Percentiles rank a stretch among this genome's conserved stretches.
phyloP scores from a whole-genome alignment of 257 asterid genomes.

The Salvia hispanica region DNA sequence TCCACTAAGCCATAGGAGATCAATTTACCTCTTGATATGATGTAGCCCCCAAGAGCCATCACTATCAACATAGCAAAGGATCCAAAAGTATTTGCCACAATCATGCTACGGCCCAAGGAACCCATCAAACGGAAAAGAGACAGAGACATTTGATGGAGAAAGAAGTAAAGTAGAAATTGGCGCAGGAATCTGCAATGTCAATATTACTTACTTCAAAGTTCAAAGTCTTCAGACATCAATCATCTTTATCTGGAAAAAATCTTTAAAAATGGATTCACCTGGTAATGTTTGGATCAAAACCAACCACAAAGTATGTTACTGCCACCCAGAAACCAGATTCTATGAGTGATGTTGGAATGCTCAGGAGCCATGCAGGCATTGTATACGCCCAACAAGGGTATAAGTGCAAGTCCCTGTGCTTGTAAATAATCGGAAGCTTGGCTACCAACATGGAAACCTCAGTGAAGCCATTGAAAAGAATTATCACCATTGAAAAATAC shows the following conservation, averaged over 20 bases:
- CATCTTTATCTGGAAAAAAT: slow-evolving; percentile 17
- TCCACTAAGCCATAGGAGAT: slow-evolving; percentile 5
- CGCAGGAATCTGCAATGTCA: slow-evolving; percentile 64
- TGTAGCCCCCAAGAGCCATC: slow-evolving; percentile 94
- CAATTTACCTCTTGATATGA: slow-evolving; percentile 84
- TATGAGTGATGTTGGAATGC: slow-evolving; percentile 78
- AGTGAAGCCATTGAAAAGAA: slow-evolving; percentile 91
- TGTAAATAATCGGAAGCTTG: slow-evolving; percentile 90
- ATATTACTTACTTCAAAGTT: slow-evolving; percentile 18
- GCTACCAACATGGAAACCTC: slow-evolving; percentile 94
- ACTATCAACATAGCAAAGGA: slow-evolving; percentile 92
- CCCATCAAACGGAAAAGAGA: slow-evolving; percentile 92
- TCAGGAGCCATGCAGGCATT: slow-evolving; percentile 88
- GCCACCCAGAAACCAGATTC: slow-evolving; percentile 95
- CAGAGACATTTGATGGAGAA: slow-evolving; percentile 90
- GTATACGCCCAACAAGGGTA: slow-evolving; percentile 95
- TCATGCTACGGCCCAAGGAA: slow-evolving; percentile 90
- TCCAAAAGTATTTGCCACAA: slow-evolving; percentile 97
- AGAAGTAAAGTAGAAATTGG: slow-evolving; percentile 77
- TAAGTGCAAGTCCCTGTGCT: slow-evolving; percentile 87
- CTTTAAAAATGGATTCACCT: slow-evolving; percentile 50
- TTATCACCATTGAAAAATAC: slow-evolving; percentile 84
- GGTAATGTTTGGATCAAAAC: slow-evolving; percentile 82
- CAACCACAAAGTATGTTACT: slow-evolving; percentile 82
- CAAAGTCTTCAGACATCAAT: slow-evolving; percentile 23